Percentiles rank a stretch among this genome's conserved stretches.
phyloP scores from a whole-genome alignment of 2,329 filamentous ascomycete species.

The Ascochyta rabiei region DNA sequence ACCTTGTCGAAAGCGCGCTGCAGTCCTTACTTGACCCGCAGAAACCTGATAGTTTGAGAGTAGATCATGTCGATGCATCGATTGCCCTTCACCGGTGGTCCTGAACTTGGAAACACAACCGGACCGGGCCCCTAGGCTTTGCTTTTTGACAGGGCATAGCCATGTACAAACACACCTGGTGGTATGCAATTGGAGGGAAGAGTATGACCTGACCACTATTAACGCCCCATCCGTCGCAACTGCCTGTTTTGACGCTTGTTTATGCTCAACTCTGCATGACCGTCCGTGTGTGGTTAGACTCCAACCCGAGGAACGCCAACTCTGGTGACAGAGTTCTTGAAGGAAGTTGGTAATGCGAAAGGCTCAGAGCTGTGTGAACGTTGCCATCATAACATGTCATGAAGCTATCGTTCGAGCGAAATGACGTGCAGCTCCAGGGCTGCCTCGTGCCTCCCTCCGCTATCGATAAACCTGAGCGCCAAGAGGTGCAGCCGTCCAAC shows the following conservation, averaged over 20 bases:
- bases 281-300: background rate
- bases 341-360: background rate
- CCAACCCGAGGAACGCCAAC: background rate
- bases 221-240: conserved; percentile 4
- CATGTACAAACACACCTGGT: conserved; percentile 2
- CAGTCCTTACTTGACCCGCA: conserved; percentile 8
- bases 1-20: conserved; percentile 18
- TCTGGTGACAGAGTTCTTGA: background rate
- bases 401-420: background rate
- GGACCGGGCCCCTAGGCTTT: conserved; percentile 13
- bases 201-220: conserved; percentile 5
- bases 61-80: background rate
- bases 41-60: conserved; percentile 1
- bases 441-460: conserved; percentile 1
- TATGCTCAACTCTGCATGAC: conserved; percentile 4
- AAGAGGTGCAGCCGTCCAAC: background rate
- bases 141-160: background rate
- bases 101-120: background rate
- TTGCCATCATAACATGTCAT: background rate
- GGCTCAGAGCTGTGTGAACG: background rate
- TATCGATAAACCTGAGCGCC: conserved; percentile 7
- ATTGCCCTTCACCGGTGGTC: conserved; percentile 2
- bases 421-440: conserved; percentile 3
- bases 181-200: conserved; percentile 9
- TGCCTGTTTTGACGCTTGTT: conserved; percentile 2